These are phyloP conservation scores for Pouteria glomerata DNA, from an alignment of 148 eudicot genomes.

Conservation along the genomic window DNA sequence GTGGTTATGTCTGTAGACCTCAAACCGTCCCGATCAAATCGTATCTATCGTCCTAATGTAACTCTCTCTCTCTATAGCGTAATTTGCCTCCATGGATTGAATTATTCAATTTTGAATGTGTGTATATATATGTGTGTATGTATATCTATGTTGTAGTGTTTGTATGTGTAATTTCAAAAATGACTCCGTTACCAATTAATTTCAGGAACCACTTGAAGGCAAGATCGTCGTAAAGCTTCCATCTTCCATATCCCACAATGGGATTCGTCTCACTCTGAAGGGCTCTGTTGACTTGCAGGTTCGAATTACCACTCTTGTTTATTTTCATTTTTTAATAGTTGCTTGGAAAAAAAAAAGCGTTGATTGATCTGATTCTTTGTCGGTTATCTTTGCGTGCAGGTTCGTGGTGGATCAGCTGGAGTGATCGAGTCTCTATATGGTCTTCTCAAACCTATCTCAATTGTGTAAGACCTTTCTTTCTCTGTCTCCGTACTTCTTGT, in stretches of 20 bases:
- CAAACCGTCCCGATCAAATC: conserved; percentile 62
- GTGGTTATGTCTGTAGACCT: conserved; percentile 53
- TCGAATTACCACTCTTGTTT: not conserved
- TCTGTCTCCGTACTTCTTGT: not conserved
- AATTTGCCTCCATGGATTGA: no score
- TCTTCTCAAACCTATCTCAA: conserved; percentile 21
- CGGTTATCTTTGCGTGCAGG: not conserved
- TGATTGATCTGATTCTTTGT: no score
- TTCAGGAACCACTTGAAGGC: conserved; percentile 64
- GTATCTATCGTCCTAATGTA: conserved; percentile 52
- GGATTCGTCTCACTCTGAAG: conserved; percentile 46
- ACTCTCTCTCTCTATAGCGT: conserved; percentile 11
- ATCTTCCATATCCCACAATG: conserved; percentile 54
- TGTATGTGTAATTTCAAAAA: no score
- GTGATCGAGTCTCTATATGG: conserved; percentile 21
- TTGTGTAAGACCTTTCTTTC: conserved; percentile 13
- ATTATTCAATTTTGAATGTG: not conserved
- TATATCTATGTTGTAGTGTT: not conserved
- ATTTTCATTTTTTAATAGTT: no score
- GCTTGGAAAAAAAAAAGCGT: no score
- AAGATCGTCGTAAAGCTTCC: conserved; percentile 48
- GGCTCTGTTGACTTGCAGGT: conserved; percentile 74
- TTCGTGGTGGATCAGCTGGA: conserved; percentile 24
- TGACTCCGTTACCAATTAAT: no score
- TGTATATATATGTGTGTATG: not conserved